A percentile compares a stretch with the other conserved stretches of the same genome.
phyloP scores from a whole-genome alignment of 2,329 filamentous ascomycete species.

The Fusarium albosuccineum region DNA sequence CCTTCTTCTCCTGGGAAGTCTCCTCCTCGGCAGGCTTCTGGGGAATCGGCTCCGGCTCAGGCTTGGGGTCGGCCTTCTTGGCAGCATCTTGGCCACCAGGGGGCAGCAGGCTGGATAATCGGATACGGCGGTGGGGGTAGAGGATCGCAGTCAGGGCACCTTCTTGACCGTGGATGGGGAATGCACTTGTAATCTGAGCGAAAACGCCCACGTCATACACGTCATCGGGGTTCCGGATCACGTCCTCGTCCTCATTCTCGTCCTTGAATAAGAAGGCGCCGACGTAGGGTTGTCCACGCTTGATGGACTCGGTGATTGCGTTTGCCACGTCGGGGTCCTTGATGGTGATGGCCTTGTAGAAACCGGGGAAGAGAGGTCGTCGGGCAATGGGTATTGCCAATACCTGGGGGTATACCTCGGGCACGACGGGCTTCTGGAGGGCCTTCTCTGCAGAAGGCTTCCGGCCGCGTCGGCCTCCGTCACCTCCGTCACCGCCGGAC shows the following conservation, averaged over 20 bases:
- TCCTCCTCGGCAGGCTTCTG: slow-evolving; percentile 67
- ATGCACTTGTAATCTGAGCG: slow-evolving; percentile 96
- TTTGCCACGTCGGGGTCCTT: slow-evolving; percentile 90
- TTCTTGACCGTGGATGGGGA: slow-evolving; percentile 89
- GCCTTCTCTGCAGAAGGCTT: slow-evolving; percentile 79
- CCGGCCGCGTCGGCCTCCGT: slow-evolving; percentile 78
- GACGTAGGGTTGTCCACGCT: slow-evolving; percentile 96
- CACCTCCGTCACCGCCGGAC: slow-evolving; percentile 67
- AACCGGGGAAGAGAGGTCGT: slow-evolving; percentile 93
- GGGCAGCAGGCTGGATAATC: slow-evolving; percentile 84
- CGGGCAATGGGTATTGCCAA: slow-evolving; percentile 97
- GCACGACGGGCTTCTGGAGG: slow-evolving; percentile 88
- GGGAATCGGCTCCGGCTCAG: slow-evolving; percentile 70
- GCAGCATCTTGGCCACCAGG: slow-evolving; percentile 66
- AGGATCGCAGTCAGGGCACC: slow-evolving; percentile 90
- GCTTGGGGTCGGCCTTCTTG: slow-evolving; percentile 65
- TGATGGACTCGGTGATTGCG: slow-evolving; percentile 96
- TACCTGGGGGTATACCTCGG: slow-evolving; percentile 96
- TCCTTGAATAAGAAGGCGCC: slow-evolving; percentile 98
- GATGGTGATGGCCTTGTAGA: slow-evolving; percentile 99
- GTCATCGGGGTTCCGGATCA: slow-evolving; percentile 90
- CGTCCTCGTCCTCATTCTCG: slow-evolving; percentile 91
- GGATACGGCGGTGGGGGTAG: slow-evolving; percentile 95
- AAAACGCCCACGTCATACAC: slow-evolving; percentile 98
- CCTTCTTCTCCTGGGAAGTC: slow-evolving; percentile 75